Evolutionary conservation across 768 basidiomycete species (phyloP), one percentile per base, ranked within the genome.

Genomic region (Hebeloma cylindrosporum): DNA sequence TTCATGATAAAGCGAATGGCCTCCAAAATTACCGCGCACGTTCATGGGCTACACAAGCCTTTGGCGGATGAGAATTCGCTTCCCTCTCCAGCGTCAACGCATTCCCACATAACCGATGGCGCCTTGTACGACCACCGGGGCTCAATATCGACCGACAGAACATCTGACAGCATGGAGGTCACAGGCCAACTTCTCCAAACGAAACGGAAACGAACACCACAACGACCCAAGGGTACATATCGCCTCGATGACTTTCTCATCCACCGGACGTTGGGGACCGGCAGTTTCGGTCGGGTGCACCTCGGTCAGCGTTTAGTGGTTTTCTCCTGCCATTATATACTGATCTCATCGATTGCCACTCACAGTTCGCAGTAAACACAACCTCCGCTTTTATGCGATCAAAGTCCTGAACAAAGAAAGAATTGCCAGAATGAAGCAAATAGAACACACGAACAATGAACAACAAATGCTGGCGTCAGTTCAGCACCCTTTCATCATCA

Each of bases 361-460:
- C 22, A 39, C 60, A 93, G 93, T 92, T 21, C 82, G 88, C 48
- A 93, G 91, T 63, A 88, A 85, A 67, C 91, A 95, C 61, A 96
- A 95, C 61, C 76, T 88, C n/a, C 87, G 94, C 11, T 94, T 90
- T 65, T 97, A 95, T 62, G 94, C 94, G 37, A 82, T 95, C 74
- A 97, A 97, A 63, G 93, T 97, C 6, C 71, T 97, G 51, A 86
- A 78, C 70, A 97, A 97, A 63, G 92, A 94, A 50, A 87, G 90
- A 62, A 88, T 97, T 42, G 89, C 91, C 43, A 80, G 78, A 54
- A 80, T 91, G 66, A 96, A 97, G 70, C 96, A 99, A 63, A 82
- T 97, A 38, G 92, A 97, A 60, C 96, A 99, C 58, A 97, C 96
- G 32, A 96, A 94, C 63, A 93, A 89, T 56, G 96, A 99, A 66